These are phyloP conservation scores for Exophiala sideris DNA, from an alignment of 2,329 filamentous ascomycete genomes.

Conservation along the genomic window DNA sequence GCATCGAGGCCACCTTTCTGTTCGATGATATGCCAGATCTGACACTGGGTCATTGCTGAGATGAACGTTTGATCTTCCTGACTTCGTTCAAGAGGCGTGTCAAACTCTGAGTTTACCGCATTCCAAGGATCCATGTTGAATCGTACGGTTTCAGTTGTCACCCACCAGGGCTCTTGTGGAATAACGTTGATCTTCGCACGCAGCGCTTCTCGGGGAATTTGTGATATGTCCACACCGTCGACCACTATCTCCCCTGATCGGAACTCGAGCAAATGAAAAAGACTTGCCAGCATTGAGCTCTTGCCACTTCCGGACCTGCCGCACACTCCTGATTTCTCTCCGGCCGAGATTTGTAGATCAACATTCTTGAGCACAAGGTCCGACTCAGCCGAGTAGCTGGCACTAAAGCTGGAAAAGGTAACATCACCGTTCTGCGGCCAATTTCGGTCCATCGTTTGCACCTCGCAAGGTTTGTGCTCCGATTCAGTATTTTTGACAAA, in stretches of 20 bases:
- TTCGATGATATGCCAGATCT: conserved; percentile 37
- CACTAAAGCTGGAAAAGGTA: conserved; percentile 21
- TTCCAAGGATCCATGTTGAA: conserved; percentile 38
- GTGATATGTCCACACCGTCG: conserved; percentile 29
- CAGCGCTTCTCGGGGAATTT: conserved; percentile 23
- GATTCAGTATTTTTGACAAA: conserved; percentile 46
- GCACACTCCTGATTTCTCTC: conserved; percentile 36
- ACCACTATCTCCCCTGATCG: conserved; percentile 28
- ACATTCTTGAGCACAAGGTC: conserved; percentile 30
- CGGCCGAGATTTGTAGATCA: conserved; percentile 28
- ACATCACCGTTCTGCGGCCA: conserved; percentile 31
- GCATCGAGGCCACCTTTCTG: conserved; percentile 40
- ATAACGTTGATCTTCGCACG: conserved; percentile 31
- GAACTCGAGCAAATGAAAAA: conserved; percentile 32
- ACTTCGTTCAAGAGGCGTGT: neutral
- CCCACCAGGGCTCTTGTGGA: conserved; percentile 30
- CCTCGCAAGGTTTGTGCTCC: conserved; percentile 45
- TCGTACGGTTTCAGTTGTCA: conserved; percentile 28
- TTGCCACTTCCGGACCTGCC: conserved; percentile 36
- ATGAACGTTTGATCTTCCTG: conserved; percentile 34
- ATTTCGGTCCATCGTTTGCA: neutral
- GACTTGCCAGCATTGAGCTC: conserved; percentile 30
- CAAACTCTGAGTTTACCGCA: neutral
- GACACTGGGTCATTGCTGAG: conserved; percentile 37
- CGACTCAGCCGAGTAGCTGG: conserved; percentile 21